phyloP scores from a whole-genome alignment of 306 rosid species.

The Albizia julibrissin region DNA sequence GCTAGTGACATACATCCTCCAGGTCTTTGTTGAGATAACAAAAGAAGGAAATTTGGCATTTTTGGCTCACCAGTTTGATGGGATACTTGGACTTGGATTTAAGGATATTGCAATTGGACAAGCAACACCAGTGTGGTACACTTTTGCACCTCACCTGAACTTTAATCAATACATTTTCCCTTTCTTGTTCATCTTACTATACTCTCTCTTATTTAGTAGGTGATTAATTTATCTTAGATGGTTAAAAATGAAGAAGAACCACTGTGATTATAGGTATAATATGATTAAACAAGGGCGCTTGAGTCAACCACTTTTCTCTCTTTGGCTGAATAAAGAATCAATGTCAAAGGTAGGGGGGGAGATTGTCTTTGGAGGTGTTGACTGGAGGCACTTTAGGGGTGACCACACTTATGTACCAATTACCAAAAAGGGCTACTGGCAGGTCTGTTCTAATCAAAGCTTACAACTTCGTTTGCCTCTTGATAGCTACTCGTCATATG shows the following conservation, averaged over 20 bases:
- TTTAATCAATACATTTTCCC: not conserved
- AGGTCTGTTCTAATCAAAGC: slow-evolving; percentile 42
- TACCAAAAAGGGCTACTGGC: slow-evolving; percentile 68
- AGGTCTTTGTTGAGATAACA: slow-evolving; percentile 51
- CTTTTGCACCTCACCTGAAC: not conserved
- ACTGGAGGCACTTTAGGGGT: slow-evolving; percentile 62
- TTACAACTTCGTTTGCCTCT: slow-evolving; percentile 21
- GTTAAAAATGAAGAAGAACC: not conserved
- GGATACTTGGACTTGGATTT: slow-evolving; percentile 59
- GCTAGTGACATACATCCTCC: slow-evolving; percentile 13
- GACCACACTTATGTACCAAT: slow-evolving; percentile 67
- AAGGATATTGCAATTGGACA: slow-evolving; percentile 41
- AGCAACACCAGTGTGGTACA: slow-evolving; percentile 54
- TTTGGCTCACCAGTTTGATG: slow-evolving; percentile 45
- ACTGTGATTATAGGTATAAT: slow-evolving; percentile 43
- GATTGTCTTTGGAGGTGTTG: slow-evolving; percentile 69
- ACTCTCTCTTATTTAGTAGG: not conserved
- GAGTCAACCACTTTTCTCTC: slow-evolving; percentile 35
- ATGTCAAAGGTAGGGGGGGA: slow-evolving; percentile 48
- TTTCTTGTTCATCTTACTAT: not conserved
- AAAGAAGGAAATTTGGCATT: slow-evolving; percentile 41
- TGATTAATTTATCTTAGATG: not conserved
- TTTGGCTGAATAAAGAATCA: slow-evolving; percentile 47
- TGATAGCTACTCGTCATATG: slow-evolving; percentile 21
- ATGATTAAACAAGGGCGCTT: slow-evolving; percentile 43